Evolutionary conservation across 768 basidiomycete species (phyloP).

Genomic region (Scleroderma citrinum): DNA sequence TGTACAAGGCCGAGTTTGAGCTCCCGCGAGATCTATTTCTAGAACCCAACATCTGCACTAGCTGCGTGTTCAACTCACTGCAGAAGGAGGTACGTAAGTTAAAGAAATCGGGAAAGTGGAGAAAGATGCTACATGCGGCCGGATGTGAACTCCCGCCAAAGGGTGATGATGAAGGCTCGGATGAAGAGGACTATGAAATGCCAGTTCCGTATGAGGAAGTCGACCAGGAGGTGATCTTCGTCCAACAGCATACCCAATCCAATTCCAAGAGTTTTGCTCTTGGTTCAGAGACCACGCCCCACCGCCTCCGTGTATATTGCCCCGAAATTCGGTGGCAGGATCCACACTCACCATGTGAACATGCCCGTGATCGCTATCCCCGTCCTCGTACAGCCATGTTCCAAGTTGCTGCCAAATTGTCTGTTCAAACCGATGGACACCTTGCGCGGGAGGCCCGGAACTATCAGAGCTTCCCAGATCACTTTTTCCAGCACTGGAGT

Average conservation of each 20-base stretch:
- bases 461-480: constrained; percentile 24
- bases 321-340: constrained; percentile 11
- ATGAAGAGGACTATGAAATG: not conserved
- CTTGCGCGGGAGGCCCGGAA: constrained; percentile 26
- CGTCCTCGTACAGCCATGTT: constrained; percentile 31
- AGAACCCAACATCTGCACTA: constrained; percentile 30
- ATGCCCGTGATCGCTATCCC: not conserved
- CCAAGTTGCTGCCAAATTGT: constrained; percentile 40
- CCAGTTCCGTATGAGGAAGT: not conserved
- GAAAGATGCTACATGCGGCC: constrained; percentile 10
- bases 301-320: not conserved
- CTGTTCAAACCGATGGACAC: constrained; percentile 31
- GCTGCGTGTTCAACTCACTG: constrained; percentile 33
- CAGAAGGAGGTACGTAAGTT: constrained; percentile 15
- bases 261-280: too few relatives aligned
- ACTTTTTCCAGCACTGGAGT: constrained; percentile 21
- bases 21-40: constrained; percentile 40
- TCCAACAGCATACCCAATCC: too few relatives aligned
- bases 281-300: too few relatives aligned
- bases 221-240: not conserved
- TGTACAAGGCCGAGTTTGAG: constrained; percentile 47
- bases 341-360: too few relatives aligned
- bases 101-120: constrained; percentile 20
- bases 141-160: constrained; percentile 1
- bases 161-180: constrained; percentile 1